Percentiles rank a stretch among this genome's conserved stretches.
Evolutionary conservation across 164 flowering plant species (phyloP).

Genomic region (Vitis rupestris): DNA sequence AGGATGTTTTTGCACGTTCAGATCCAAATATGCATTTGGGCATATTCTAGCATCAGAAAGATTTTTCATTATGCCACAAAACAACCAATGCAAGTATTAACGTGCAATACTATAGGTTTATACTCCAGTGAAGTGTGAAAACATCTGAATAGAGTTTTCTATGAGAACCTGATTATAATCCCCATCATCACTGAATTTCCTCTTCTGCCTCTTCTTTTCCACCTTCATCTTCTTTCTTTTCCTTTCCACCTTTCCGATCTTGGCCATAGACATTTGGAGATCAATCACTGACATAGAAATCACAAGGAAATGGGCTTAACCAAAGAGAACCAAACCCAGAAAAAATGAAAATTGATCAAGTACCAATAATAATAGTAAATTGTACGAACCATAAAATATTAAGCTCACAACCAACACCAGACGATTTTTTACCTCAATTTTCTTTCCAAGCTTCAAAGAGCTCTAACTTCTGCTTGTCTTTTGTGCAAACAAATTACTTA

Average conservation of each 20-base stretch:
- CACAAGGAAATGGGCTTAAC: background rate
- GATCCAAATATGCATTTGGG: background rate
- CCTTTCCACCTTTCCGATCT: conserved; percentile 27
- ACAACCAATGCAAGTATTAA: background rate
- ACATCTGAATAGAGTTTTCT: background rate
- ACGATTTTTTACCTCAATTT: conserved; percentile 25
- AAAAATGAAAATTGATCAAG: background rate
- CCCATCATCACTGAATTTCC: conserved; percentile 44
- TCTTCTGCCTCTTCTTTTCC: conserved; percentile 22
- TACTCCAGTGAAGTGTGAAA: too few species aligned
- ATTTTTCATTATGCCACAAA: background rate
- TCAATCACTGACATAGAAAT: background rate
- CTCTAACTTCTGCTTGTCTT: conserved; percentile 44
- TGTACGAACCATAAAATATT: too few species aligned
- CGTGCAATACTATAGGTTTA: too few species aligned
- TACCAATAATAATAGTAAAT: background rate
- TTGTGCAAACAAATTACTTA: background rate
- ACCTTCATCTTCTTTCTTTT: conserved; percentile 32
- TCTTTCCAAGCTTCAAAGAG: conserved; percentile 50
- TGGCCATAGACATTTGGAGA: conserved; percentile 22
- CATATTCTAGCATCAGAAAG: background rate
- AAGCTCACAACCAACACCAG: background rate
- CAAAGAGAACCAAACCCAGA: background rate
- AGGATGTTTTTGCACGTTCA: too few species aligned
- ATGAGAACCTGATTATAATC: conserved; percentile 50